Base-by-base conservation (phyloP, 345 rosid genomes). In the Theobroma cacao region DNA sequence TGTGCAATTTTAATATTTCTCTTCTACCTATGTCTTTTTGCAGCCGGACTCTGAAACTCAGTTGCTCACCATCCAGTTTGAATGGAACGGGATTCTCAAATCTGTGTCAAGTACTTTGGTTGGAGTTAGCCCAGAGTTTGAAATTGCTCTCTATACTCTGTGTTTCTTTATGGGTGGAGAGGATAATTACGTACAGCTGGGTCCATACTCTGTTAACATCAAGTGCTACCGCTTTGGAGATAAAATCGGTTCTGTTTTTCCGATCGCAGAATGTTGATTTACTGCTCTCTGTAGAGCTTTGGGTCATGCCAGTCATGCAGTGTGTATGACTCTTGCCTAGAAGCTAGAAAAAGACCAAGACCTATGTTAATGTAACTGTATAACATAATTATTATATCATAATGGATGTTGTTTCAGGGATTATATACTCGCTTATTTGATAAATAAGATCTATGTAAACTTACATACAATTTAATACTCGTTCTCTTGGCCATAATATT, bases 41-140 rank as follows among this genome's bases (percentile, higher is more conserved):
- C 91, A 92, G 98, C 97, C 91, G 0, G 95, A 92, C 73, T 82
- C 92, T 13, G 96, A 95, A 72, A 89, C 94, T 34, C 96, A 95
- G 87, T 82, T 95, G 84, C 91, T 95, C 2, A 92, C 91, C 0
- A 77, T 90, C 82, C 99, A 95, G 81, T 95, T 95, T 52, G 93
- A 93, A 77, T 95, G 97, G 99, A 93, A 95, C 72, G 97, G 97
- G 11, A 76, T 93, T 78, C 92, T 90, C 6, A 95, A 95, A 84
- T 89, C 97, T n/a, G 97, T 95, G 3, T 92, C 99, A 28, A 92
- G 90, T 86, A 92, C 90, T 0, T 77, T 95, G 74, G 77, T 95
- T 4, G 98, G 99, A 33, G 94, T 90, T 56, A 93, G 95, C 85
- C 95, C 98, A 5, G 97, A 95, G 90, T 92, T 93, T 47, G 98